Evolutionary conservation across 2,329 filamentous ascomycete genomes (phyloP).

Genomic region (Ceratocystis colombiana): DNA sequence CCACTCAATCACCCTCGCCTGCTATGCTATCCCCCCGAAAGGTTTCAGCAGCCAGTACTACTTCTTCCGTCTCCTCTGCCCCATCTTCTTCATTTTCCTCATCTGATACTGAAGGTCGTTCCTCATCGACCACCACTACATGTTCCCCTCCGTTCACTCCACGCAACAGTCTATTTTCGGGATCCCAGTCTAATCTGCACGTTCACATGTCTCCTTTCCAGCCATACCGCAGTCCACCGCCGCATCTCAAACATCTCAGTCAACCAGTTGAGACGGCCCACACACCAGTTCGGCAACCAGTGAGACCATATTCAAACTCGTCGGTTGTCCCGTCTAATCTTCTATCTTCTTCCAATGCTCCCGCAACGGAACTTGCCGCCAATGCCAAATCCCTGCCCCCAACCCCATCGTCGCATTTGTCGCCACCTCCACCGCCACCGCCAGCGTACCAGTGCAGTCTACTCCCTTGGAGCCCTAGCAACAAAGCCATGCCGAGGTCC

Average conservation of each 20-base stretch:
- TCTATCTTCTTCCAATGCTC: not conserved
- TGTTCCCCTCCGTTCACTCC: not conserved
- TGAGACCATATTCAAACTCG: conserved; percentile 18
- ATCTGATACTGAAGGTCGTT: not conserved
- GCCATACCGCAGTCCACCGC: conserved; percentile 15
- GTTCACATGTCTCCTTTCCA: conserved; percentile 15
- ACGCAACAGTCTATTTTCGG: conserved; percentile 13
- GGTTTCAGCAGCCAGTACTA: not conserved
- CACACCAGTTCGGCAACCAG: not conserved
- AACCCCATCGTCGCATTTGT: not conserved
- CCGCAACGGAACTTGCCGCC: conserved; percentile 5
- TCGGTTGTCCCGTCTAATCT: not conserved
- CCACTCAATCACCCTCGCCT: not conserved
- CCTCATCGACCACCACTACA: not conserved
- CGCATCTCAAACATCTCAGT: conserved; percentile 19
- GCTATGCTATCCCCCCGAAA: not conserved
- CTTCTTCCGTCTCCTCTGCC: conserved; percentile 1
- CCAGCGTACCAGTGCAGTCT: conserved; percentile 16
- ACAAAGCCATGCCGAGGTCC: not conserved
- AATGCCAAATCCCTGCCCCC: not conserved
- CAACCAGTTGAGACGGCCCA: conserved; percentile 18
- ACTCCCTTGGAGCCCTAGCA: conserved; percentile 14
- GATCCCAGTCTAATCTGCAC: conserved; percentile 17
- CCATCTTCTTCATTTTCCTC: not conserved
- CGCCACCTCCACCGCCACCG: not conserved